Percentiles rank a stretch among this genome's conserved stretches.
phyloP scores from a whole-genome alignment of 257 asterid species.

The Agastache rugosa region DNA sequence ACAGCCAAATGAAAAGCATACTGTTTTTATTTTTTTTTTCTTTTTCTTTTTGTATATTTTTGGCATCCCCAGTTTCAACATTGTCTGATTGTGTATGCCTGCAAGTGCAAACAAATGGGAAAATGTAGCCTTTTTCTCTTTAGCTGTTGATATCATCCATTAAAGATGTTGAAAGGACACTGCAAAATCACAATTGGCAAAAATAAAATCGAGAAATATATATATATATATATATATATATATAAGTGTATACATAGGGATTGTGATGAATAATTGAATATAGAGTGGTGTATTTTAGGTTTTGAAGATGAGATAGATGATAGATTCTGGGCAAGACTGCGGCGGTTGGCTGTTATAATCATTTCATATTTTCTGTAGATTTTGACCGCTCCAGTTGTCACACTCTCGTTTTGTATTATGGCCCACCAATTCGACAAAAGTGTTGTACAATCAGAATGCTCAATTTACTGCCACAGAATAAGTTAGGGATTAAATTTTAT shows the following conservation, averaged over 20 bases:
- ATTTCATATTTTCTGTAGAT: conserved; percentile 41
- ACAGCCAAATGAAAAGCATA: conserved; percentile 54
- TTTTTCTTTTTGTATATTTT: neutral
- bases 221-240: neutral
- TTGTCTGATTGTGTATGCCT: conserved; percentile 62
- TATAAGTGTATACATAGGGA: neutral
- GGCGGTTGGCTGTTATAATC: conserved; percentile 38
- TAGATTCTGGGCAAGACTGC: conserved; percentile 42
- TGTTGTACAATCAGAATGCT: conserved; percentile 43
- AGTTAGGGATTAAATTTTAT: neutral
- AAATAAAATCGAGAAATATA: neutral
- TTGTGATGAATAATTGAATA: conserved; percentile 21
- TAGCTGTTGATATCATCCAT: conserved; percentile 46
- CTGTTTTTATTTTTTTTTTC: conserved; percentile 56
- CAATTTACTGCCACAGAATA: neutral
- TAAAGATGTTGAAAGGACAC: conserved; percentile 68
- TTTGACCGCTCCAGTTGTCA: conserved; percentile 43
- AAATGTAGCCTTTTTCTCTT: conserved; percentile 50
- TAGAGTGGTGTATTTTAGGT: conserved; percentile 8
- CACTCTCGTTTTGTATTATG: conserved; percentile 33
- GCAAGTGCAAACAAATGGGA: neutral
- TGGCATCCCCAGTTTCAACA: conserved; percentile 57
- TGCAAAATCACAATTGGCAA: conserved; percentile 48
- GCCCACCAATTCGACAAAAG: conserved; percentile 49
- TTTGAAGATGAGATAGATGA: conserved; percentile 41